Evolutionary conservation across 768 basidiomycete genomes (phyloP).

Genomic region (Suillus alpinus): DNA sequence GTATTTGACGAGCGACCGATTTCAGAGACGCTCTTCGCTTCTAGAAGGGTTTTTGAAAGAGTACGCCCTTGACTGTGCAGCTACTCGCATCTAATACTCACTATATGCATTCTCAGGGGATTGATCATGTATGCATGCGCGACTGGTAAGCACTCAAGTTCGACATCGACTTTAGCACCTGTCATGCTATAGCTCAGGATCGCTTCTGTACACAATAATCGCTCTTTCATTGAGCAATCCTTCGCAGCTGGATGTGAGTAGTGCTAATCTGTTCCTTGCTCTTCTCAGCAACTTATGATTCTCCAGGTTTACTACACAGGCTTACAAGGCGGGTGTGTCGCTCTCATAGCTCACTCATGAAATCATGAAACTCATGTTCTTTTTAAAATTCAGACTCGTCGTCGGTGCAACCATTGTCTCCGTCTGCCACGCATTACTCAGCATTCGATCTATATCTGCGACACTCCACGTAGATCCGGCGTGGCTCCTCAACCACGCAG

Average conservation of each 20-base stretch:
- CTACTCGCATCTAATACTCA: neutral
- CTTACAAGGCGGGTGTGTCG: constrained; percentile 2
- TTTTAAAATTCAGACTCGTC: neutral
- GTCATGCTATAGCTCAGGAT: constrained; percentile 4
- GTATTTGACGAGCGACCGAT: constrained; percentile 3
- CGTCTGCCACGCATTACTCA: constrained; percentile 34
- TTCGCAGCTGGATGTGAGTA: neutral
- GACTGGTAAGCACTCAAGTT: constrained; percentile 2
- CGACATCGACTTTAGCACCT: neutral
- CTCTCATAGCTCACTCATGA: neutral
- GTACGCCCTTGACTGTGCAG: neutral
- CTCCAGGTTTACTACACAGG: constrained; percentile 1
- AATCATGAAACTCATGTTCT: neutral
- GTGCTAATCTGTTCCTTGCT: neutral
- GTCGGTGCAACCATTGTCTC: constrained; percentile 15
- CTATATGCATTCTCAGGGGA: constrained; percentile 5
- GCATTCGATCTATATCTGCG: constrained; percentile 37
- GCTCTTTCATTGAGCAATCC: neutral
- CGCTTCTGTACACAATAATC: constrained; percentile 6
- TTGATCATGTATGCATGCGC: constrained; percentile 12
- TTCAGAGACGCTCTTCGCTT: neutral
- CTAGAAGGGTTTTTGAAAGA: constrained; percentile 7
- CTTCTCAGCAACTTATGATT: neutral
- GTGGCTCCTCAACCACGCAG: constrained; percentile 40
- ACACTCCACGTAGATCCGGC: constrained; percentile 36